phyloP scores from a whole-genome alignment of 306 rosid species.

The Arachis stenosperma region DNA sequence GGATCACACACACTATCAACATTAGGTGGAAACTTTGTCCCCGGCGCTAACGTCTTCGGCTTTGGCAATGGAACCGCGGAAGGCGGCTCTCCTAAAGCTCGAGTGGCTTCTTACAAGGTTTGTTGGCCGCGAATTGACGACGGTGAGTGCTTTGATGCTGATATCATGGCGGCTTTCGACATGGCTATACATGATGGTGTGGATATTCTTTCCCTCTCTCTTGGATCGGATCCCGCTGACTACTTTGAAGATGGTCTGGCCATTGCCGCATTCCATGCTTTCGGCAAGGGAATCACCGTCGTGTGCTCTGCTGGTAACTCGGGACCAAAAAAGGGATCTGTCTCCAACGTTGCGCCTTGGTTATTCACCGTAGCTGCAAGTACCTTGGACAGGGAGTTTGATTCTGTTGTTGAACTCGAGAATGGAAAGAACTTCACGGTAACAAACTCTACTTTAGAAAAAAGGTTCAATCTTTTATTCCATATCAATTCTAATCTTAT shows the following conservation, averaged over 20 bases:
- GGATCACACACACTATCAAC: constrained; percentile 87
- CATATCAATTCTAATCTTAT: neutral
- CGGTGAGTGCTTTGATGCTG: constrained; percentile 58
- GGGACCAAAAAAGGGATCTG: constrained; percentile 53
- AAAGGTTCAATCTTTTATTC: no score
- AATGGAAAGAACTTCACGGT: constrained; percentile 59
- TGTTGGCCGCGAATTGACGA: constrained; percentile 57
- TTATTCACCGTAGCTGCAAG: constrained; percentile 76
- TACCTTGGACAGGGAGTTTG: constrained; percentile 63
- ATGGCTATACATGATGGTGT: constrained; percentile 75
- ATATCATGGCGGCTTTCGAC: constrained; percentile 64
- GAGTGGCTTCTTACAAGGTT: constrained; percentile 72
- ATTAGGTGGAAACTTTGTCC: constrained; percentile 64
- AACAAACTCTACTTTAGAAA: no score
- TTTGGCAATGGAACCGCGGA: constrained; percentile 69
- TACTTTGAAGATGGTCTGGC: constrained; percentile 49
- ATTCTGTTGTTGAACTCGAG: constrained; percentile 49
- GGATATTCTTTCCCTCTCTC: constrained; percentile 66
- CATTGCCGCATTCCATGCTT: constrained; percentile 71
- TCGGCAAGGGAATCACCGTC: constrained; percentile 53
- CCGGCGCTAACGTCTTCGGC: constrained; percentile 55
- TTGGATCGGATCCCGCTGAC: constrained; percentile 38
- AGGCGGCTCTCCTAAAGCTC: constrained; percentile 79
- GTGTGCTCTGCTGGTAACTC: constrained; percentile 67
- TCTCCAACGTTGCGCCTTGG: constrained; percentile 72